phyloP scores from a whole-genome alignment of 371 early-diverging fungal species.

The Actinomortierella ambigua region DNA sequence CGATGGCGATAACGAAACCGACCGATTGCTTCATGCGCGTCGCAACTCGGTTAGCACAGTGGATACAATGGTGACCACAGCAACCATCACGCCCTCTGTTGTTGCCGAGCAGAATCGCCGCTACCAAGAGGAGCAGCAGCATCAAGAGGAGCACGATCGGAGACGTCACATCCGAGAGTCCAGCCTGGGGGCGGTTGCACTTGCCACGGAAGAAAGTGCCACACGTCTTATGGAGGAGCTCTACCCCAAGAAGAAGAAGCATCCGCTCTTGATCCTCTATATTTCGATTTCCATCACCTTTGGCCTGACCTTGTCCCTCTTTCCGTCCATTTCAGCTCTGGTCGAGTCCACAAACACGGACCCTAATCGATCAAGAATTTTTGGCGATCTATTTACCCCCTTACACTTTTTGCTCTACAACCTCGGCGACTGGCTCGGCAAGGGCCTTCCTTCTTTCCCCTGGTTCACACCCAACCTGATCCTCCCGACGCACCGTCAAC shows the following conservation, averaged over 20 bases:
- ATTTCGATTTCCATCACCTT: slow-evolving; percentile 66
- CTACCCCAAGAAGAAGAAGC: slow-evolving; percentile 49
- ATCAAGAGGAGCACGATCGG: slow-evolving; percentile 15
- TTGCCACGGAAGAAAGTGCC: slow-evolving; percentile 35
- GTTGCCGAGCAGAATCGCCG: slow-evolving; percentile 33
- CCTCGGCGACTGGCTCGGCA: slow-evolving; percentile 81
- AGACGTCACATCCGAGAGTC: slow-evolving; percentile 25
- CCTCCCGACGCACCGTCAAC: slow-evolving; percentile 50
- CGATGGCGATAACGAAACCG: background rate
- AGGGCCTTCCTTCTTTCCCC: slow-evolving; percentile 48
- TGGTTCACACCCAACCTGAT: slow-evolving; percentile 24
- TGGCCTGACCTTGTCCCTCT: slow-evolving; percentile 71
- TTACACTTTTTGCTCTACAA: slow-evolving; percentile 79
- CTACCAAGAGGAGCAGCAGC: slow-evolving; percentile 14
- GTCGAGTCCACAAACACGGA: slow-evolving; percentile 60
- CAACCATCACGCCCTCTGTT: slow-evolving; percentile 36
- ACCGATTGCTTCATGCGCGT: background rate
- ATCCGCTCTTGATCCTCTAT: slow-evolving; percentile 47
- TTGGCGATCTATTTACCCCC: slow-evolving; percentile 71
- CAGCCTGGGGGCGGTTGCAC: slow-evolving; percentile 31
- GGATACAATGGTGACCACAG: slow-evolving; percentile 15
- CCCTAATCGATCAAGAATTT: slow-evolving; percentile 41
- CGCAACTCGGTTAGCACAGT: slow-evolving; percentile 30
- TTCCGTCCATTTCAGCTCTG: slow-evolving; percentile 77
- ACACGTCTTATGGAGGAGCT: slow-evolving; percentile 36